phyloP scores from a whole-genome alignment of 768 basidiomycete genomes.

The Trametes villosa region DNA sequence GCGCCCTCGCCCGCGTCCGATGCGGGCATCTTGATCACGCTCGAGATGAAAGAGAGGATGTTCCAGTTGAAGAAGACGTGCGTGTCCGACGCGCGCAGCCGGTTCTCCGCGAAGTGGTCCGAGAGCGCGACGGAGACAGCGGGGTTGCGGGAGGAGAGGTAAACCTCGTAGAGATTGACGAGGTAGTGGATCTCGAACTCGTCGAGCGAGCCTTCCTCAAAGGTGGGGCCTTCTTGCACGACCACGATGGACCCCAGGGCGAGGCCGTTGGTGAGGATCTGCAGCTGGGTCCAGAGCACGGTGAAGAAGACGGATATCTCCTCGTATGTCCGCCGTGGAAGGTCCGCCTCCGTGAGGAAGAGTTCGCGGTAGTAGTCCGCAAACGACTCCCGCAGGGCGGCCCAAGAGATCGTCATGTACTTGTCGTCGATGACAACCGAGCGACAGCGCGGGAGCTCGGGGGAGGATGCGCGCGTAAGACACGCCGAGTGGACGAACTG shows the following conservation, averaged over 20 bases:
- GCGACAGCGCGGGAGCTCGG: conserved; percentile 45
- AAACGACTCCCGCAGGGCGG: conserved; percentile 60
- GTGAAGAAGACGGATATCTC: conserved; percentile 66
- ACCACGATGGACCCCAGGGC: conserved; percentile 68
- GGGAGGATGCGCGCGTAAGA: conserved; percentile 30
- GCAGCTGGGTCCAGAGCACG: conserved; percentile 67
- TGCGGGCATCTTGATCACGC: conserved; percentile 52
- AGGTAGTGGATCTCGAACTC: conserved; percentile 65
- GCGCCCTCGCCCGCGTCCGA: conserved; percentile 9
- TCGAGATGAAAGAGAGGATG: conserved; percentile 62
- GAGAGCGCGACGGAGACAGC: conserved; percentile 49
- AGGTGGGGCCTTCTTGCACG: conserved; percentile 30
- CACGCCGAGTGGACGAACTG: conserved; percentile 65
- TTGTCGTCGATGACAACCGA: conserved; percentile 43
- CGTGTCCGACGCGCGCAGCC: conserved; percentile 42
- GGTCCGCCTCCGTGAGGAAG: conserved; percentile 47
- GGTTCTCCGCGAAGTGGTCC: conserved; percentile 60
- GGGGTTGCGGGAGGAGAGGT: conserved; percentile 48
- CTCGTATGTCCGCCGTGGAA: conserved; percentile 60
- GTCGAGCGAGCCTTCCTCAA: conserved; percentile 41
- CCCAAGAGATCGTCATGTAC: conserved; percentile 56
- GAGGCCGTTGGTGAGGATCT: conserved; percentile 69
- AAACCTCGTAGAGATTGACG: conserved; percentile 53
- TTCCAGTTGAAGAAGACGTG: conserved; percentile 72
- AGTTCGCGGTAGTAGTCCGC: conserved; percentile 52